Conservation (phyloP, 1,284 basidiomycete species). For the Austropuccinia psidii region DNA sequence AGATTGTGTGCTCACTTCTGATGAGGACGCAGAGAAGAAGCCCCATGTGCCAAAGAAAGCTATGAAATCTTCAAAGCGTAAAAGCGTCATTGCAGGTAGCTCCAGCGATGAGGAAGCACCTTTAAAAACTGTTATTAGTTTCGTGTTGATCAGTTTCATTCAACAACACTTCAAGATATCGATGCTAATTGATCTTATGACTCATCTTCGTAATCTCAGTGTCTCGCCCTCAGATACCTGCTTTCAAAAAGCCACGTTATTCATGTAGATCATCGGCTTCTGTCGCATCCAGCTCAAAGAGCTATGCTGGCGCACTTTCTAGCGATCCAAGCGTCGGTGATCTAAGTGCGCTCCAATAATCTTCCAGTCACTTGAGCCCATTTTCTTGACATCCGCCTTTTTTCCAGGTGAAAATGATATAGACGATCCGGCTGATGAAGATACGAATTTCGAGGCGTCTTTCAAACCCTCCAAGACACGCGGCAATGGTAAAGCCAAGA, state of each 20-base stretch:
- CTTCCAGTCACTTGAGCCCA: not conserved
- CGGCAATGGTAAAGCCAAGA: not conserved
- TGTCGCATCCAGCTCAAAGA: constrained; percentile 10
- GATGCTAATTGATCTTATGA: not conserved
- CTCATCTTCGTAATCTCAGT: not conserved
- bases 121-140: not conserved
- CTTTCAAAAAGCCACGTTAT: constrained; percentile 26
- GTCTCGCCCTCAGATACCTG: constrained; percentile 10
- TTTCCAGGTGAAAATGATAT: not conserved
- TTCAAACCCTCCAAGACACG: constrained; percentile 3
- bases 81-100: constrained; percentile 9
- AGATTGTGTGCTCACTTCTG: not conserved
- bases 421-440: constrained; percentile 16
- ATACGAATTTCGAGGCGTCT: not conserved
- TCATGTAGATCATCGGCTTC: constrained; percentile 27
- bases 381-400: not conserved
- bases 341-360: not conserved
- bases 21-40: not conserved
- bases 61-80: not conserved
- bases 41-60: not conserved
- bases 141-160: not conserved
- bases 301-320: not conserved
- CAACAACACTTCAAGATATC: not conserved
- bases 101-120: constrained; percentile 1
- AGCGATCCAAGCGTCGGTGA: not conserved